Evolutionary conservation across 768 basidiomycete species (phyloP).

Genomic region (Daedalea quercina): DNA sequence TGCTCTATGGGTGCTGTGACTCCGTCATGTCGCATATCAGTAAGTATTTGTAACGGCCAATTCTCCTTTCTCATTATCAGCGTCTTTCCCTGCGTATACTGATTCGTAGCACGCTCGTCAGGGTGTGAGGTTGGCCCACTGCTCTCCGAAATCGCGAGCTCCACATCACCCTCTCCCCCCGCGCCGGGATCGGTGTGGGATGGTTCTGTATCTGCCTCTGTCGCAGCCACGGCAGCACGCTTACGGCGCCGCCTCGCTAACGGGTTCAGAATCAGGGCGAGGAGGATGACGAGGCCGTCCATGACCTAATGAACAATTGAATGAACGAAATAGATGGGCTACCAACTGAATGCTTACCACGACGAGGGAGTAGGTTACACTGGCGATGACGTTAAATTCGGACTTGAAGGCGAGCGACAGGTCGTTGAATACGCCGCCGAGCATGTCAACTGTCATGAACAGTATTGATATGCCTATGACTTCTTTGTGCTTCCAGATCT

Average conservation of each 20-base stretch:
- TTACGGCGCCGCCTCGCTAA: conserved; percentile 33
- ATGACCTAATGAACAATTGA: conserved; percentile 35
- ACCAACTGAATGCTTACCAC: conserved; percentile 27
- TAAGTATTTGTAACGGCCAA: too few relatives aligned
- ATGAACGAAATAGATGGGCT: neutral
- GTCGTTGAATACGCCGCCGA: conserved; percentile 64
- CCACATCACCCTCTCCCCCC: neutral
- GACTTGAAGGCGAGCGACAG: conserved; percentile 63
- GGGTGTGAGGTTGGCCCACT: neutral
- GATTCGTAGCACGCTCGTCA: too few relatives aligned
- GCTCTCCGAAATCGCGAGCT: neutral
- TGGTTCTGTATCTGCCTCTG: neutral
- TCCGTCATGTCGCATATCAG: too few relatives aligned
- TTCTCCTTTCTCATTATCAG: too few relatives aligned
- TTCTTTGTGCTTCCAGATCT: conserved; percentile 59
- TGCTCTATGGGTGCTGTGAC: too few relatives aligned
- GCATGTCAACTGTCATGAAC: conserved; percentile 65
- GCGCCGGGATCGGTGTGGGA: neutral
- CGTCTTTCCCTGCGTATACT: too few relatives aligned
- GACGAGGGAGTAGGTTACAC: conserved; percentile 55
- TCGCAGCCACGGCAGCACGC: conserved; percentile 8
- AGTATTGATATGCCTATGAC: conserved; percentile 62
- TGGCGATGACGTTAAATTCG: conserved; percentile 57
- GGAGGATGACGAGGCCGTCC: conserved; percentile 53
- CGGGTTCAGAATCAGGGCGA: conserved; percentile 63